phyloP scores from a whole-genome alignment of 441 rosid species.

The Euphorbia celastroides region DNA sequence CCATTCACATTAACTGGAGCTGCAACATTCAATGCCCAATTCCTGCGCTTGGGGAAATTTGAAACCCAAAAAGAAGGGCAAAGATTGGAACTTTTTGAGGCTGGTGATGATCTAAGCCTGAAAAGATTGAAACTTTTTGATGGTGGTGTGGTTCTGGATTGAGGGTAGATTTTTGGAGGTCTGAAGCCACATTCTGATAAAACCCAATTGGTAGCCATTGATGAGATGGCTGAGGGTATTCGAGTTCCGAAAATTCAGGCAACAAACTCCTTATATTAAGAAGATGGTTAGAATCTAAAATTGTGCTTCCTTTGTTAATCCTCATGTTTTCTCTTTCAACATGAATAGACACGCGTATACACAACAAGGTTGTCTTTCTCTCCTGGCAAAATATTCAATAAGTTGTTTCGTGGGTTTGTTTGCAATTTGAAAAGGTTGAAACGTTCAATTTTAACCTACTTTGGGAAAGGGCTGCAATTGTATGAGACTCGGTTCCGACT shows the following conservation, averaged over 20 bases:
- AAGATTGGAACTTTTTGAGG: conserved; percentile 21
- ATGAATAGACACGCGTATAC: too few relatives aligned
- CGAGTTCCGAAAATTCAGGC: not conserved
- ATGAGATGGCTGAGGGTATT: conserved; percentile 10
- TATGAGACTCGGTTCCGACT: too few relatives aligned
- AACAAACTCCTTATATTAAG: not conserved
- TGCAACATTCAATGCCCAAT: conserved; percentile 35
- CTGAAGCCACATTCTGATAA: conserved; percentile 49
- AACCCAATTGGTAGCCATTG: conserved; percentile 49
- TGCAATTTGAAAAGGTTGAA: too few relatives aligned
- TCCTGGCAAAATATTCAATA: too few relatives aligned
- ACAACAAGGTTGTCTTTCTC: too few relatives aligned
- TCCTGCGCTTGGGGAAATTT: conserved; percentile 17
- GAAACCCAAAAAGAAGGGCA: conserved; percentile 23
- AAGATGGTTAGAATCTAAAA: not conserved
- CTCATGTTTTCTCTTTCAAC: too few relatives aligned
- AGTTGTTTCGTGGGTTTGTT: too few relatives aligned
- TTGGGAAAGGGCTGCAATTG: too few relatives aligned
- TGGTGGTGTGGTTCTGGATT: conserved; percentile 29
- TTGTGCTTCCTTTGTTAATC: too few relatives aligned
- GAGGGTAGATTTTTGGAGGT: conserved; percentile 34
- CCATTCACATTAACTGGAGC: conserved; percentile 27
- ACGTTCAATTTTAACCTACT: too few relatives aligned
- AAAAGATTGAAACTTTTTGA: conserved; percentile 10
- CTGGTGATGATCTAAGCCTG: conserved; percentile 20